A percentile compares a stretch with the other conserved stretches of the same genome.
Evolutionary conservation across 169 alveolate species (phyloP).

Genomic region (Cryptosporidium baileyi): DNA sequence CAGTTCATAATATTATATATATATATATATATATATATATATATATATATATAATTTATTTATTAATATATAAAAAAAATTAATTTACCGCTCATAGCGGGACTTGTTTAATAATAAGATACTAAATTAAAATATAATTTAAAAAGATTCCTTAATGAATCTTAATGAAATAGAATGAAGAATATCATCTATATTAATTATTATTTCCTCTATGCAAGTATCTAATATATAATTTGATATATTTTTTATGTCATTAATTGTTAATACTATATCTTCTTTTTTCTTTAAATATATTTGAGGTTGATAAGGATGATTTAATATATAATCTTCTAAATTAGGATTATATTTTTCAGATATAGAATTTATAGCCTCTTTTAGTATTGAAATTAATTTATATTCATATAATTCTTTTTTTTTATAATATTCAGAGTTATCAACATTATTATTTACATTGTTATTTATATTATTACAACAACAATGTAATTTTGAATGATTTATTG

Average conservation of each 20-base stretch:
- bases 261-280: neutral
- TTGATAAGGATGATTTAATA: neutral
- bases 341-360: neutral
- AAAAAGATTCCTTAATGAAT: neutral
- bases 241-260: neutral
- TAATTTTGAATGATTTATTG: neutral
- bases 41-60: no score
- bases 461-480: neutral
- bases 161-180: neutral
- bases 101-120: no score
- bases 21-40: no score
- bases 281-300: neutral
- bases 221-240: conserved; percentile 8
- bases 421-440: neutral
- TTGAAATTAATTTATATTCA: neutral
- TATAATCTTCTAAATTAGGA: neutral
- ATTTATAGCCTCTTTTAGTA: neutral
- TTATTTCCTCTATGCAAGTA: conserved; percentile 3
- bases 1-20: no score
- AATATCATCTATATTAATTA: neutral
- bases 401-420: no score
- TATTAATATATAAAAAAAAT: no score
- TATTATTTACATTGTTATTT: neutral
- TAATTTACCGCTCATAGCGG: no score
- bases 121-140: neutral